These are phyloP conservation scores for Pyrenula aspistea DNA, from an alignment of 495 filamentous ascomycete genomes.

Conservation along the genomic window DNA sequence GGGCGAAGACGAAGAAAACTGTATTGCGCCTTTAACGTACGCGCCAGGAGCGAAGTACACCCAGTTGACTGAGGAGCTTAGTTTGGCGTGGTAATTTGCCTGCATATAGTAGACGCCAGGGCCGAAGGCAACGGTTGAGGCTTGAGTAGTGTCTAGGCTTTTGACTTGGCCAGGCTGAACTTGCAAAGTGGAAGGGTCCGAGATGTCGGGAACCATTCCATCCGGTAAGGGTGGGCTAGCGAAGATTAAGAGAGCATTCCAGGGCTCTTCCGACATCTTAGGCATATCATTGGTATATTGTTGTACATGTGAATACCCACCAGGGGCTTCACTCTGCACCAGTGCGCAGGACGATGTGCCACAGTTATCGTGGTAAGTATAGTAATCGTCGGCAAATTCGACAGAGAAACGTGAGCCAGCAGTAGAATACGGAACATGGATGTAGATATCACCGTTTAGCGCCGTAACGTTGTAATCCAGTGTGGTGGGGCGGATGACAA, in stretches of 20 bases:
- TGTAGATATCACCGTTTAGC: slow-evolving; percentile 3
- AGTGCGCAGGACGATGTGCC: background rate
- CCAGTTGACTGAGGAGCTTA: slow-evolving; percentile 10
- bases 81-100: slow-evolving; percentile 7
- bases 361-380: slow-evolving; percentile 1
- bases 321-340: background rate
- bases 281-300: slow-evolving; percentile 4
- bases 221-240: slow-evolving; percentile 12
- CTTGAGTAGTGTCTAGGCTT: slow-evolving; percentile 2
- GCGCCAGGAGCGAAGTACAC: slow-evolving; percentile 18
- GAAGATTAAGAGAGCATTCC: slow-evolving; percentile 16
- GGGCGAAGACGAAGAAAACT: slow-evolving; percentile 7
- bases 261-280: slow-evolving; percentile 7
- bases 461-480: slow-evolving; percentile 1
- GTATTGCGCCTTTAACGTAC: slow-evolving; percentile 17
- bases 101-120: slow-evolving; percentile 14
- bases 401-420: slow-evolving; percentile 11
- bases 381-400: slow-evolving; percentile 10
- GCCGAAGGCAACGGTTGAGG: slow-evolving; percentile 10
- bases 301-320: background rate
- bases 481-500: slow-evolving; percentile 9
- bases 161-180: slow-evolving; percentile 8
- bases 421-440: slow-evolving; percentile 5
- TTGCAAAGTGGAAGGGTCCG: slow-evolving; percentile 1
- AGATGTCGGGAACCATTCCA: slow-evolving; percentile 2